Conservation (phyloP, 345 rosid genomes). For the Salix purpurea region DNA sequence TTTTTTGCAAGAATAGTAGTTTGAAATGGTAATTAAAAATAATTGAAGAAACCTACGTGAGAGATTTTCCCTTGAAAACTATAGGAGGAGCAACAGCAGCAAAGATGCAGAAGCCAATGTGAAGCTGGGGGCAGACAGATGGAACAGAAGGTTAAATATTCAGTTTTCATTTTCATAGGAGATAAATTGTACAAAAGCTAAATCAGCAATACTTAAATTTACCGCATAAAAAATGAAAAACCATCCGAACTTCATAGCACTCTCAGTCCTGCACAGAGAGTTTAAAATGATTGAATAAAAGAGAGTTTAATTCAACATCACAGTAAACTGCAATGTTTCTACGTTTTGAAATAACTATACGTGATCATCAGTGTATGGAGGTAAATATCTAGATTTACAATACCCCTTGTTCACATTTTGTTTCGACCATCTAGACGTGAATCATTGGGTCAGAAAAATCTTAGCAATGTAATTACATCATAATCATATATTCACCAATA, state of each 20-base stretch:
- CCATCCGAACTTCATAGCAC: constrained; percentile 34
- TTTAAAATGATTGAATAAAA: not conserved
- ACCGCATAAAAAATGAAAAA: constrained; percentile 31
- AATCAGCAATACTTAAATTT: not conserved
- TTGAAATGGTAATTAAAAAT: not conserved
- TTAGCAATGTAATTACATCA: not conserved
- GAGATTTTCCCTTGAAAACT: constrained; percentile 31
- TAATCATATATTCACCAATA: not conserved
- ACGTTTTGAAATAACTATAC: not conserved
- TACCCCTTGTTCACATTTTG: not conserved
- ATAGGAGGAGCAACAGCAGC: constrained; percentile 39
- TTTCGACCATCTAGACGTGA: not conserved
- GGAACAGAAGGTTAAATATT: not conserved
- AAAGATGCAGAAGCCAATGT: constrained; percentile 32
- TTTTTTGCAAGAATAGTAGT: not conserved
- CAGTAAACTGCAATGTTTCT: not conserved
- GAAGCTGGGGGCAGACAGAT: constrained; percentile 13
- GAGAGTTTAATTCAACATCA: not conserved
- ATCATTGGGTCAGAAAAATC: not conserved
- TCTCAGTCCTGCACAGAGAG: constrained; percentile 24
- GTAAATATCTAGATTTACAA: not conserved
- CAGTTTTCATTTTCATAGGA: not conserved
- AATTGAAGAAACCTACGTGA: constrained; percentile 20
- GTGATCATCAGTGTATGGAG: not conserved
- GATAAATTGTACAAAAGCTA: not conserved